Conservation (phyloP, 2,329 filamentous ascomycete genomes). For the Paecilomyces variotii region DNA sequence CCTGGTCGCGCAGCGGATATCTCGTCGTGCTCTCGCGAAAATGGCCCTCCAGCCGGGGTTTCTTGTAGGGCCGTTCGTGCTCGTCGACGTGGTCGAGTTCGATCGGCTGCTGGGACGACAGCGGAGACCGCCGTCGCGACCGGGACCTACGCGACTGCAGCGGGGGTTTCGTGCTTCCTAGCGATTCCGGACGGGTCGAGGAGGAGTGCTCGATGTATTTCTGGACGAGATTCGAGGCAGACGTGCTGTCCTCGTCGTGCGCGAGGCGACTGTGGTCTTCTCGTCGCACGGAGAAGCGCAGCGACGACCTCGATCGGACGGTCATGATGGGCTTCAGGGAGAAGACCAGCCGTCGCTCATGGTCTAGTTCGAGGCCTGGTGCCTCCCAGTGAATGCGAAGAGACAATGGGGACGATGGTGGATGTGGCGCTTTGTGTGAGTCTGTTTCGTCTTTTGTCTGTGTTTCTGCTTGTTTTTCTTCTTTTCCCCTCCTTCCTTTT, state of each 20-base stretch:
- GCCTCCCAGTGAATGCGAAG: background rate
- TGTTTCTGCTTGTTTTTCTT: background rate
- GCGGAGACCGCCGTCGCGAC: background rate
- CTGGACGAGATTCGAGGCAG: constrained; percentile 1
- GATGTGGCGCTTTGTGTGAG: background rate
- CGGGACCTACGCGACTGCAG: background rate
- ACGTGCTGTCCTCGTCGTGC: constrained; percentile 14
- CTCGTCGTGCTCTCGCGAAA: constrained; percentile 5
- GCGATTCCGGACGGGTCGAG: background rate
- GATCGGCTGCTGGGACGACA: background rate
- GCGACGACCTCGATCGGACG: constrained; percentile 24
- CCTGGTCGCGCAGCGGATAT: constrained; percentile 11
- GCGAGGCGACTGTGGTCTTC: constrained; percentile 18
- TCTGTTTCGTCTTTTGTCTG: background rate
- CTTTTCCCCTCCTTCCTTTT: too few species aligned
- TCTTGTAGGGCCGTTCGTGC: constrained; percentile 7
- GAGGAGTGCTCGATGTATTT: background rate
- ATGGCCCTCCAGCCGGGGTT: constrained; percentile 10
- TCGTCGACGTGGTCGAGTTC: constrained; percentile 1
- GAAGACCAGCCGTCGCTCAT: constrained; percentile 1
- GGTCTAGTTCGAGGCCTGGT: background rate
- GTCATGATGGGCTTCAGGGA: constrained; percentile 16
- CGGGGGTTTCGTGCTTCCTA: background rate
- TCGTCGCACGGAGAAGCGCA: constrained; percentile 27
- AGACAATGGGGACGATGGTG: background rate